Evolutionary conservation across 2,329 filamentous ascomycete species (phyloP).

Genomic region (Trichoderma afroharzianum): DNA sequence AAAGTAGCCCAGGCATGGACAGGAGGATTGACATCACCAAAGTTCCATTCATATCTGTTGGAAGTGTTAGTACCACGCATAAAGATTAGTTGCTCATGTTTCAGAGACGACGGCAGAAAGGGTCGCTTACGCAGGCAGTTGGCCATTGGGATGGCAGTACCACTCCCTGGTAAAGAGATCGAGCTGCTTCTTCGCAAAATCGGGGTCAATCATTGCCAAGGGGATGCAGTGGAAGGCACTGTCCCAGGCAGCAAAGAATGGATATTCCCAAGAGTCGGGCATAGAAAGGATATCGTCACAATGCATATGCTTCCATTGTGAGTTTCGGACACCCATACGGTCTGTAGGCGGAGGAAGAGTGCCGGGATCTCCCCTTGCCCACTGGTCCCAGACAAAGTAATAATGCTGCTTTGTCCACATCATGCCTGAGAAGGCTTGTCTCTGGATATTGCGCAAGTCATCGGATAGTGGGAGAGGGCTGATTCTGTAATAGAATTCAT

Average conservation of each 20-base stretch:
- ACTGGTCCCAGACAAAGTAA: conserved; percentile 95
- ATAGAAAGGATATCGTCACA: conserved; percentile 94
- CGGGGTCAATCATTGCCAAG: conserved; percentile 93
- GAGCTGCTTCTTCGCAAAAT: conserved; percentile 96
- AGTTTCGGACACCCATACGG: conserved; percentile 78
- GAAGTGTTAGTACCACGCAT: conserved; percentile 18
- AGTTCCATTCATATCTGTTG: conserved; percentile 82
- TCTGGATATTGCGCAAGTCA: conserved; percentile 89
- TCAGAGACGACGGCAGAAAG: too few relatives aligned
- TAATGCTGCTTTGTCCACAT: conserved; percentile 99
- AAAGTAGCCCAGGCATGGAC: conserved; percentile 97
- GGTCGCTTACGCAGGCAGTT: conserved; percentile 71
- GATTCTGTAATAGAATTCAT: conserved; percentile 92
- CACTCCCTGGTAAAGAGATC: conserved; percentile 95
- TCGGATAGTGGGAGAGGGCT: conserved; percentile 92
- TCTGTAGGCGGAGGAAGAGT: conserved; percentile 81
- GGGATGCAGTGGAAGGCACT: conserved; percentile 96
- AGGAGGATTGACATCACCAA: conserved; percentile 92
- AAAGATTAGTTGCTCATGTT: too few relatives aligned
- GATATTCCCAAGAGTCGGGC: conserved; percentile 98
- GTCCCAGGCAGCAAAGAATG: conserved; percentile 97
- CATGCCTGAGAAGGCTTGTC: conserved; percentile 93
- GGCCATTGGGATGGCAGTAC: conserved; percentile 98
- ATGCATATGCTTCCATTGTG: conserved; percentile 91
- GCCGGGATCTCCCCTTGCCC: conserved; percentile 88